Percentiles rank a stretch among this genome's conserved stretches.
phyloP scores from a whole-genome alignment of 2,329 filamentous ascomycete genomes.

The Exophiala sp. region DNA sequence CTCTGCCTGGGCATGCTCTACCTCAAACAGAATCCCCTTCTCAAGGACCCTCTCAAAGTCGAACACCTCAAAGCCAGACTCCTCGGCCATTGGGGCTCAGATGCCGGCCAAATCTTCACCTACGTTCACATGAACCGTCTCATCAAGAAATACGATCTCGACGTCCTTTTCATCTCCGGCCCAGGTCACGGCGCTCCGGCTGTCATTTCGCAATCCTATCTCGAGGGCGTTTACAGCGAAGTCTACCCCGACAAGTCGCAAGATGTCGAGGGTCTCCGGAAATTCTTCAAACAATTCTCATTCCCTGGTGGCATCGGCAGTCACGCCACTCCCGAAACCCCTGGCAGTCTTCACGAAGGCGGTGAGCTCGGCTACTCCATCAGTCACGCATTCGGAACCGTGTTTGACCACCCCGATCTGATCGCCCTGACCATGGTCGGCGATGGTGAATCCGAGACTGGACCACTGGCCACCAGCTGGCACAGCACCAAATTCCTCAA shows the following conservation, averaged over 20 bases:
- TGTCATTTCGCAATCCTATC: conserved; percentile 70
- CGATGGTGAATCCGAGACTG: conserved; percentile 78
- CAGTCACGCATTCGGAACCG: conserved; percentile 72
- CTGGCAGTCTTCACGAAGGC: conserved; percentile 73
- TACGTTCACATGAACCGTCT: conserved; percentile 79
- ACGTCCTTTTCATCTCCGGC: conserved; percentile 70
- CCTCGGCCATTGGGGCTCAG: conserved; percentile 75
- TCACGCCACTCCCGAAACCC: conserved; percentile 75
- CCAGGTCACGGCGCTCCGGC: conserved; percentile 76
- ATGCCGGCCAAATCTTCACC: conserved; percentile 76
- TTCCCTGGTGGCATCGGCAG: conserved; percentile 76
- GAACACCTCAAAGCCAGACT: conserved; percentile 72
- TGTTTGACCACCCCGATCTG: conserved; percentile 70
- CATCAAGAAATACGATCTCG: conserved; percentile 74
- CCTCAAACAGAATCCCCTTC: conserved; percentile 68
- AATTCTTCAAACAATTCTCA: conserved; percentile 79
- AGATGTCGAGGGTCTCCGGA: conserved; percentile 64
- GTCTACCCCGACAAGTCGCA: conserved; percentile 72
- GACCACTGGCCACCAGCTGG: conserved; percentile 74
- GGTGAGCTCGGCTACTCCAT: conserved; percentile 79
- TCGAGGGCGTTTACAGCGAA: conserved; percentile 74
- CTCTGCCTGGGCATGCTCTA: conserved; percentile 79
- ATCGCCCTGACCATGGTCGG: conserved; percentile 76
- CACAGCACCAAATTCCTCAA: conserved; percentile 81
- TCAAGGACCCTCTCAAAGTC: conserved; percentile 64